Base-by-base conservation (phyloP, 148 eudicot species). In the Rhododendron molle region DNA sequence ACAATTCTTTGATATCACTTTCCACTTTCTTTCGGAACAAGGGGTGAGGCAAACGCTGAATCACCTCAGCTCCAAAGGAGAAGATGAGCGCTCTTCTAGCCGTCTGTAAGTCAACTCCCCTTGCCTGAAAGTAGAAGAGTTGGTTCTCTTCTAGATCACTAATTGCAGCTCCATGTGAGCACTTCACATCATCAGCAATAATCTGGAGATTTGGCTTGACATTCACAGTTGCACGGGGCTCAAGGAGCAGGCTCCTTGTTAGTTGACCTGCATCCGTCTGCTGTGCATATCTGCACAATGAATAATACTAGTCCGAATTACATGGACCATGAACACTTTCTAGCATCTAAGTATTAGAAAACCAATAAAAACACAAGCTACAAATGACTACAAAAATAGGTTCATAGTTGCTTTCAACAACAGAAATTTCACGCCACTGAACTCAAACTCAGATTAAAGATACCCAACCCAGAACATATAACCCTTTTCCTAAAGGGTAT, bases 211-310 rank as follows among this genome's bases (percentile, higher is more conserved):
- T 95, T 0, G 98, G 99, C 83, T 95, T 95, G 73, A 93, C 93
- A 86, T 96, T 96, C 4, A 96, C 94, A 0, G 98, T 95, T 78
- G 98, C 98, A 76, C 96, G 94, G 67, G 97, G 99, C 84, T 91
- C 98, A 28, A 97, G 93, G 28, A 95, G 94, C 43, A 97, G 93
- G 90, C 93, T 92, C 89, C 98, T 94, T 40, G 96, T 93, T n/a
- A 97, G 91, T 83, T 95, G 99, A 14, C 98, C 96, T 7, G 99
- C 99, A 89, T 97, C 98, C 69, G 99, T 95, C 83, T 94, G 94
- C 65, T 97, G 99, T 36, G 99, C 98, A 21, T 87, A 89, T 89
- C 99, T 96, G 92, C 85, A 85, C 32, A 76, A 30, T 3, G 5
- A 60, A 72, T 43, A 32, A 49, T 32, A 38, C 30, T 28, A 23